Conservation (phyloP, 768 basidiomycete species). For the Amanita subjunquillea region DNA sequence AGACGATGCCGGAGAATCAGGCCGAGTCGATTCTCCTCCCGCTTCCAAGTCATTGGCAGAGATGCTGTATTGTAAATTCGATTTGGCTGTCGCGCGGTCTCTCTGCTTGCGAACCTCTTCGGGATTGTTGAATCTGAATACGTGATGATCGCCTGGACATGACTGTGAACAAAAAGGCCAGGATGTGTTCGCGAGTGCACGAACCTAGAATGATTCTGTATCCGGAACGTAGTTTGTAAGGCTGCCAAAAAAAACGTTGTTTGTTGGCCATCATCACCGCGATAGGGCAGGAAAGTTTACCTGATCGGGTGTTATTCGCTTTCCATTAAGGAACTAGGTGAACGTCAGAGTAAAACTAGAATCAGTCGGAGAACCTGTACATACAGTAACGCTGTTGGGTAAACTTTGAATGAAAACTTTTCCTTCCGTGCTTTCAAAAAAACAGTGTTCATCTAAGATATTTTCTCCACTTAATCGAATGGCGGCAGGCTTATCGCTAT, state of each 20-base stretch:
- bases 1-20: conserved; percentile 67
- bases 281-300: conserved; percentile 28
- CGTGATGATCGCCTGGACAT: conserved; percentile 74
- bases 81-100: conserved; percentile 68
- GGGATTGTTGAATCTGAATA: conserved; percentile 95
- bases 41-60: conserved; percentile 60
- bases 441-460: conserved; percentile 88
- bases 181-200: conserved; percentile 15
- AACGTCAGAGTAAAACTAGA: conserved; percentile 7
- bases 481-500: conserved; percentile 71
- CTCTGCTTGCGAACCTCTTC: conserved; percentile 90
- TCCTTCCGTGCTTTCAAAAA: conserved; percentile 79
- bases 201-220: conserved; percentile 92
- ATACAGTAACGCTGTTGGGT: conserved; percentile 74
- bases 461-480: conserved; percentile 91
- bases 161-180: conserved; percentile 3
- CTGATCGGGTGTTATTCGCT: conserved; percentile 68
- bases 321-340: conserved; percentile 84
- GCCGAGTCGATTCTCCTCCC: conserved; percentile 48
- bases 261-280: not conserved
- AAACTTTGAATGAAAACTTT: conserved; percentile 75
- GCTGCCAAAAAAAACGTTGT: conserved; percentile 21
- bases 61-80: conserved; percentile 54
- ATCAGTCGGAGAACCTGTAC: conserved; percentile 16
- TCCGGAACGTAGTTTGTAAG: conserved; percentile 84